Conservation (phyloP, 768 basidiomycete species). For the Porpolomopsis calyptriformis region DNA sequence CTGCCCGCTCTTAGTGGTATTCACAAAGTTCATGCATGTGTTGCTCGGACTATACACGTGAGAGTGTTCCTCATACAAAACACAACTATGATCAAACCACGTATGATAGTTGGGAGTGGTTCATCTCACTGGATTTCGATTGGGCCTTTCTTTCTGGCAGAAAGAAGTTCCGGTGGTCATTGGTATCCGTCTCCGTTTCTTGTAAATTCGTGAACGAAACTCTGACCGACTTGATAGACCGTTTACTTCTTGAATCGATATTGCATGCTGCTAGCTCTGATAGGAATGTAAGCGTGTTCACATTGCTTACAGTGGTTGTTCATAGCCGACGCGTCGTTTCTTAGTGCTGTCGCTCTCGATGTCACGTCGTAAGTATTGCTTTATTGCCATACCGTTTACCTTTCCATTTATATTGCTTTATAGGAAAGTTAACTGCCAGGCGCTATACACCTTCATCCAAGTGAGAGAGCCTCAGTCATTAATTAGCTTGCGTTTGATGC, state of each 20-base stretch:
- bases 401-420: neutral
- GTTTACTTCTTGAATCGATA: constrained; percentile 68
- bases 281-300: constrained; percentile 49
- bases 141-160: constrained; percentile 49
- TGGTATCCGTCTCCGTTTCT: constrained; percentile 31
- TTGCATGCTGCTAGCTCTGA: constrained; percentile 48
- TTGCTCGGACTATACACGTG: constrained; percentile 48
- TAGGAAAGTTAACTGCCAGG: constrained; percentile 53
- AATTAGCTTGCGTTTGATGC: neutral
- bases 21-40: constrained; percentile 45
- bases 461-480: constrained; percentile 17
- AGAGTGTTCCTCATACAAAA: too few relatives aligned
- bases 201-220: neutral
- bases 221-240: constrained; percentile 24
- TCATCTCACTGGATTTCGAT: constrained; percentile 52
- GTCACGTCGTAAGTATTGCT: constrained; percentile 32
- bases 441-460: constrained; percentile 58
- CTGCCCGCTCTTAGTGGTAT: constrained; percentile 24
- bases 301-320: constrained; percentile 3
- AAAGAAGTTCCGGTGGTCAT: constrained; percentile 54
- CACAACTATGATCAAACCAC: too few relatives aligned
- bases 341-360: constrained; percentile 47
- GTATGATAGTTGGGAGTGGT: constrained; percentile 46
- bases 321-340: neutral
- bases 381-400: neutral